Evolutionary conservation across 495 filamentous ascomycete species (phyloP), one percentile per base, ranked within the genome.

Genomic region (Penicillium maclennaniae): DNA sequence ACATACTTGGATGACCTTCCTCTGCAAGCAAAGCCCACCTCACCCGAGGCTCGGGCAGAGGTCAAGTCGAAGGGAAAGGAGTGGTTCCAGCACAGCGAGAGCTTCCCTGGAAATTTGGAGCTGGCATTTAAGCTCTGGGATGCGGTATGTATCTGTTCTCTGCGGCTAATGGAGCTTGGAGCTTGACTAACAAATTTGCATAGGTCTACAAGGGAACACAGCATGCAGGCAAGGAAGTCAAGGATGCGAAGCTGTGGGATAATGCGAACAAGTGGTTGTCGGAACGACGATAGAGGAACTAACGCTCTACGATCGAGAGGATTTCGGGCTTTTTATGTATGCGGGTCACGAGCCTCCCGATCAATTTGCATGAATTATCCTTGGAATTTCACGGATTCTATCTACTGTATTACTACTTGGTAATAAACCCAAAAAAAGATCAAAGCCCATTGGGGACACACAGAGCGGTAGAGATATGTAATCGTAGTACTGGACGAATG

Each of bases 1-100:
- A 91, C 88, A 6, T 92, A 95, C 67, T 80, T 99, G 19, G 95
- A 99, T 62, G 92, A 97, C 47, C 73, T 88, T 26, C 74, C 72
- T n/a, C 65, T 80, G 23, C 71, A 83, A 40, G 55, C 59, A n/a
- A 61, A 76, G 37, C 77, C 81, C 9, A 81, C 77, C 0, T 80
- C 83, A 6, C 73, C 79, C 9, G 83, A 86, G 23, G 79, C 81
- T 6, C 74, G 81, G 10, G 77, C 81, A 10, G 79, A 80, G 47
- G 83, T 85, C 37, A 83, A 81, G 51, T 63, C 68, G 8, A 84
- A 85, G 66, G 83, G 89, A 56, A 82, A 85, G 21, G 75, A 69
- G 3, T 88, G 81, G 70, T 92, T 97, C 60, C 87, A 87, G 15
- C 85, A 88, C 60, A 86, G 85, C 31, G 77, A 84, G 19, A 82